phyloP scores from a whole-genome alignment of 2,329 filamentous ascomycete genomes.

The Aspergillus texensis region DNA sequence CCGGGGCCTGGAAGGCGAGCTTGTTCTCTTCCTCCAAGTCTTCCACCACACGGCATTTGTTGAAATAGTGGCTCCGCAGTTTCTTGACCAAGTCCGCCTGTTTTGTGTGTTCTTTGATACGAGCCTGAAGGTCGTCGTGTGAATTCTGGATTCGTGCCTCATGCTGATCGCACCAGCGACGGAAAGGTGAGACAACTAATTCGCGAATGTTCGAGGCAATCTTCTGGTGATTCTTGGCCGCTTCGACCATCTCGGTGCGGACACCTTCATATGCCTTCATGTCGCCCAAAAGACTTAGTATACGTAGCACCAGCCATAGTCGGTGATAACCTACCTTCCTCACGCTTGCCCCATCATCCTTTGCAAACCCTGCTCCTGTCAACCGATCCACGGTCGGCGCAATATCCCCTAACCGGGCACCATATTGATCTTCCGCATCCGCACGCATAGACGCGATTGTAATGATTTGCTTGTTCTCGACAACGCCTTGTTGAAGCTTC shows the following conservation, averaged over 20 bases:
- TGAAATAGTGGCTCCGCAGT: slow-evolving; percentile 94
- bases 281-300: not conserved
- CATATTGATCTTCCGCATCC: slow-evolving; percentile 91
- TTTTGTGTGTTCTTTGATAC: slow-evolving; percentile 90
- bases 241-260: slow-evolving; percentile 88
- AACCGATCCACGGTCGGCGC: slow-evolving; percentile 79
- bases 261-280: slow-evolving; percentile 88
- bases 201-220: slow-evolving; percentile 96
- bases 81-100: slow-evolving; percentile 91
- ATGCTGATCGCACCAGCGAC: slow-evolving; percentile 95
- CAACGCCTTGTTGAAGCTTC: slow-evolving; percentile 94
- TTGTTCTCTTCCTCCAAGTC: slow-evolving; percentile 99
- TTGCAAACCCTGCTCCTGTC: slow-evolving; percentile 72
- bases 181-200: slow-evolving; percentile 90
- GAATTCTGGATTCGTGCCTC: slow-evolving; percentile 88
- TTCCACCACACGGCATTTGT: slow-evolving; percentile 95
- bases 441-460: slow-evolving; percentile 91
- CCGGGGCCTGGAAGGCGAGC: slow-evolving; percentile 88
- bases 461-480: slow-evolving; percentile 92
- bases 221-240: slow-evolving; percentile 86
- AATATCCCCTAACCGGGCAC: slow-evolving; percentile 78
- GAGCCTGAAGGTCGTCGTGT: slow-evolving; percentile 87
- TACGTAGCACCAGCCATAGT: not conserved
- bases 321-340: slow-evolving; percentile 73
- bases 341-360: slow-evolving; percentile 93